Conservation (phyloP, 495 filamentous ascomycete genomes). For the Tuber umbilicatum region DNA sequence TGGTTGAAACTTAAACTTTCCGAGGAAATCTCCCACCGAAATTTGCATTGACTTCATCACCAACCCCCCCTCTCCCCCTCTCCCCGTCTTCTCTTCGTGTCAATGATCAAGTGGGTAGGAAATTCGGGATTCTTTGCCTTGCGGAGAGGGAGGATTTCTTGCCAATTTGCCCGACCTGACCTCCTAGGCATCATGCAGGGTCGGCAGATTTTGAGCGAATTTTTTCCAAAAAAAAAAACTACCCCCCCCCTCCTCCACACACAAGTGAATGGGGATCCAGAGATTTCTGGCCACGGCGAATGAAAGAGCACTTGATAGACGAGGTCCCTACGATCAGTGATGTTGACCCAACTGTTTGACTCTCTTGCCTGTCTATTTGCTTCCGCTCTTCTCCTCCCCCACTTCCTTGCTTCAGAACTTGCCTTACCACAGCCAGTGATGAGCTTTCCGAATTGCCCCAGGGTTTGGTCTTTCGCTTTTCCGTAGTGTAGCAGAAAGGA, state of each 20-base stretch:
- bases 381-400: neutral
- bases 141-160: neutral
- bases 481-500: neutral
- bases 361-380: neutral
- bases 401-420: neutral
- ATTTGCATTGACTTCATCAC: neutral
- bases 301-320: neutral
- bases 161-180: neutral
- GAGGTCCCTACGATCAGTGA: neutral
- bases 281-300: neutral
- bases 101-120: slow-evolving; percentile 5
- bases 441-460: neutral
- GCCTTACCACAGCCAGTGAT: neutral
- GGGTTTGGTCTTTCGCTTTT: neutral
- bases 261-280: neutral
- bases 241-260: neutral
- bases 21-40: neutral
- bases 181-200: neutral
- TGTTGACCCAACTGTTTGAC: neutral
- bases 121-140: neutral
- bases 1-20: neutral
- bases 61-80: neutral
- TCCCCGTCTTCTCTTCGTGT: neutral
- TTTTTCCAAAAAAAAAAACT: neutral
- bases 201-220: slow-evolving; percentile 4